phyloP scores from a whole-genome alignment of 495 filamentous ascomycete species.

The Jackrogersella multiformis region DNA sequence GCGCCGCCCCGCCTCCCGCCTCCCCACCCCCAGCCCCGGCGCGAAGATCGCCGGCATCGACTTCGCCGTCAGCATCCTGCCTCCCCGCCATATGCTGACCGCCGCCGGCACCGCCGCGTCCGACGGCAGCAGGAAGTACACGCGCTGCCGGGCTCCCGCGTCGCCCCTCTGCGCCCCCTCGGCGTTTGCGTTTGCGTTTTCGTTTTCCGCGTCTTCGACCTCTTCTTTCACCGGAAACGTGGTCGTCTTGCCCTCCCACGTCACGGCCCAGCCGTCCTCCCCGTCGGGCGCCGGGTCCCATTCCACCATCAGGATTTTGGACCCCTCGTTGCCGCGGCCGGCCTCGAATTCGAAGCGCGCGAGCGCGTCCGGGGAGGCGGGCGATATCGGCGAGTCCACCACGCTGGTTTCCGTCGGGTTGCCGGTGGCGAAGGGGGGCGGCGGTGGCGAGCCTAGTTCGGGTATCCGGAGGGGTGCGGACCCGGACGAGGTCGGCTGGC shows the following conservation, averaged over 20 bases:
- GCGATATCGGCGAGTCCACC: slow-evolving; percentile 54
- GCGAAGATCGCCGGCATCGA: slow-evolving; percentile 85
- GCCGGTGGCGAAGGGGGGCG: slow-evolving; percentile 19
- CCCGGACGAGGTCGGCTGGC: slow-evolving; percentile 24
- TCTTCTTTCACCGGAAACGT: slow-evolving; percentile 70
- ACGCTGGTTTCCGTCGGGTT: slow-evolving; percentile 26
- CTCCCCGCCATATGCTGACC: slow-evolving; percentile 63
- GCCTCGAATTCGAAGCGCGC: slow-evolving; percentile 88
- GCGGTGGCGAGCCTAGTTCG: slow-evolving; percentile 13
- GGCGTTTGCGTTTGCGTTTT: too few species aligned
- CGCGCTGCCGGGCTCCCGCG: slow-evolving; percentile 69
- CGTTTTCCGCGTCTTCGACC: slow-evolving; percentile 70
- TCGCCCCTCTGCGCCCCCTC: slow-evolving; percentile 73
- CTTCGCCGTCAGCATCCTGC: slow-evolving; percentile 64
- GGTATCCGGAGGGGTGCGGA: slow-evolving; percentile 33
- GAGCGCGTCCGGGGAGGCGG: slow-evolving; percentile 54
- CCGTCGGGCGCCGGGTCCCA: slow-evolving; percentile 71
- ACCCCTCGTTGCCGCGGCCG: slow-evolving; percentile 79
- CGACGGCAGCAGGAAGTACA: slow-evolving; percentile 79
- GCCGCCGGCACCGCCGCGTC: slow-evolving; percentile 70
- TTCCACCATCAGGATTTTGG: slow-evolving; percentile 86
- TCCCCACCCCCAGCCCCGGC: slow-evolving; percentile 70
- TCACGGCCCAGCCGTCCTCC: slow-evolving; percentile 71
- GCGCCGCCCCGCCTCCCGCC: slow-evolving; percentile 72
- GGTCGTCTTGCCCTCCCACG: slow-evolving; percentile 76